Evolutionary conservation across 495 filamentous ascomycete genomes (phyloP).

Genomic region (Neurospora hispaniola): DNA sequence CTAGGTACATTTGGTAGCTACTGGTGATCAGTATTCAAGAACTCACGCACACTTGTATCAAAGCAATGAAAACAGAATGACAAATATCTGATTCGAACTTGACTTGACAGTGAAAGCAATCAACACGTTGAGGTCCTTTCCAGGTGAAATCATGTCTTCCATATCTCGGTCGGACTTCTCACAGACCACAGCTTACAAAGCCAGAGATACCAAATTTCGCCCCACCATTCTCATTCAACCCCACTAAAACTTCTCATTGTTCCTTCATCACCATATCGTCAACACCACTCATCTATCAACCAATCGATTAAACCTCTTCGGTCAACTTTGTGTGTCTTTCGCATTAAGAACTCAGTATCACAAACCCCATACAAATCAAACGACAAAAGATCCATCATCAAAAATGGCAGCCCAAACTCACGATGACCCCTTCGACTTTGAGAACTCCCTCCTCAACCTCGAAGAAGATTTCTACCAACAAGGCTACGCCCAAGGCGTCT

Average conservation of each 20-base stretch:
- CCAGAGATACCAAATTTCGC: background rate
- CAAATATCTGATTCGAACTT: too few relatives aligned
- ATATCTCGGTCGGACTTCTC: background rate
- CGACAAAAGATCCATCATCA: too few relatives aligned
- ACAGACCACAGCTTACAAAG: background rate
- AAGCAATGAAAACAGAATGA: too few relatives aligned
- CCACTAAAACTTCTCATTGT: background rate
- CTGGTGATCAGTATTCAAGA: background rate
- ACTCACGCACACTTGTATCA: too few relatives aligned
- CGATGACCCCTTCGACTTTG: slow-evolving; percentile 41
- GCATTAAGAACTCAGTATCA: too few relatives aligned
- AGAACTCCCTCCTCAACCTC: slow-evolving; percentile 50
- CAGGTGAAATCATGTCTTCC: background rate
- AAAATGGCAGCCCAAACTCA: too few relatives aligned
- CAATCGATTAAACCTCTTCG: too few relatives aligned
- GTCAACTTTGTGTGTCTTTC: too few relatives aligned
- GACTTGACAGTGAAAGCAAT: too few relatives aligned
- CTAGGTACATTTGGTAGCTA: background rate
- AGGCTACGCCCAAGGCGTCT: slow-evolving; percentile 63
- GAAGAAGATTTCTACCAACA: slow-evolving; percentile 81
- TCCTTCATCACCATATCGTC: background rate
- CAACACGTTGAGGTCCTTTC: too few relatives aligned
- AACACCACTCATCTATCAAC: background rate
- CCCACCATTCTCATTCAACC: background rate
- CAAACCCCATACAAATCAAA: too few relatives aligned